These are phyloP conservation scores for Teunomyces cretensis DNA, from an alignment of 805 yeast genomes.

Conservation along the genomic window DNA sequence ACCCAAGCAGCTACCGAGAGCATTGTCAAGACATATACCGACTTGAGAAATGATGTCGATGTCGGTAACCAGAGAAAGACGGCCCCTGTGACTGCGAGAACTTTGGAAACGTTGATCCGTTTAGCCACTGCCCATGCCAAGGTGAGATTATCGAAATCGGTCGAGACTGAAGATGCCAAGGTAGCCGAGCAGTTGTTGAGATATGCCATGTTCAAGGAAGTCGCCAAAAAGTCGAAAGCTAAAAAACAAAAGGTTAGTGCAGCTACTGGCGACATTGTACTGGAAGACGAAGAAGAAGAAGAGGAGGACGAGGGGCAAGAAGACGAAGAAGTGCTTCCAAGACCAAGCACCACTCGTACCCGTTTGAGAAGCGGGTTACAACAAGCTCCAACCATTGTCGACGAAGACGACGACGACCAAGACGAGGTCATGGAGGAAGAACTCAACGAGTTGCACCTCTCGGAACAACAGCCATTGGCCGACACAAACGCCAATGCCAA, in stretches of 20 bases:
- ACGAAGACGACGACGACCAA: constrained; percentile 4
- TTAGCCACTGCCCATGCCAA: constrained; percentile 95
- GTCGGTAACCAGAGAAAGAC: constrained; percentile 69
- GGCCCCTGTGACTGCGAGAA: constrained; percentile 97
- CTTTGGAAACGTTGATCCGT: constrained; percentile 93
- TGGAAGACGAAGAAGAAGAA: constrained; percentile 32
- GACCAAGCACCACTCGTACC: constrained; percentile 19
- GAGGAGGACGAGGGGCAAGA: constrained; percentile 32
- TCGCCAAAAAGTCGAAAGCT: constrained; percentile 37
- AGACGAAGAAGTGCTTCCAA: constrained; percentile 14
- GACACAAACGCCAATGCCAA: constrained; percentile 22
- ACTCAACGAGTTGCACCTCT: constrained; percentile 30
- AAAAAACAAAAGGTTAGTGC: constrained; percentile 27
- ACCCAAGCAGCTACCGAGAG: constrained; percentile 74
- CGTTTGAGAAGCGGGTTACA: constrained; percentile 13
- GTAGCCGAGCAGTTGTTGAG: constrained; percentile 84
- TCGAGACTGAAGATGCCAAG: constrained; percentile 74
- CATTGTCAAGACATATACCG: constrained; percentile 78
- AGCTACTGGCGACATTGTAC: constrained; percentile 18
- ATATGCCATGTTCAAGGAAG: constrained; percentile 83
- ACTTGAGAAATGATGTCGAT: constrained; percentile 72
- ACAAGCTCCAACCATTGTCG: constrained; percentile 8
- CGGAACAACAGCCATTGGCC: constrained; percentile 25
- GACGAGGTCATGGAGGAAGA: constrained; percentile 22
- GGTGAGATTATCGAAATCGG: constrained; percentile 76